Conservation (phyloP, 495 filamentous ascomycete genomes). For the Staphylotrichum longicolle region DNA sequence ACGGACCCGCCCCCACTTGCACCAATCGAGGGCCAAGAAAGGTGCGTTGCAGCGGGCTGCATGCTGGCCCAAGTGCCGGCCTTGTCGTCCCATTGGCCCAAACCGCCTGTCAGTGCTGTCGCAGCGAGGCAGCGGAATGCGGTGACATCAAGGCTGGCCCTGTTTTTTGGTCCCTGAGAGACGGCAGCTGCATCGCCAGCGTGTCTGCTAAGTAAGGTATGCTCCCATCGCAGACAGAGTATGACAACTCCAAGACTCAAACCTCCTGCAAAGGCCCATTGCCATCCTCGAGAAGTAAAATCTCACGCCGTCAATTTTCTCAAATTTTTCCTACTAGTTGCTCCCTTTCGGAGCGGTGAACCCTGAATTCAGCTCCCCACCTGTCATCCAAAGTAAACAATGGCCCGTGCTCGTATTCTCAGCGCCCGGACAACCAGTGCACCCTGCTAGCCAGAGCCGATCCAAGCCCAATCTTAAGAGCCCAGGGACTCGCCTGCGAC, state of each 20-base stretch:
- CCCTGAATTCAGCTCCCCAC: slow-evolving; percentile 13
- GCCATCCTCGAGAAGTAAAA: no score
- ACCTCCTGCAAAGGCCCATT: no score
- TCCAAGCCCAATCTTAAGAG: slow-evolving; percentile 16
- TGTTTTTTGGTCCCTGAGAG: neutral
- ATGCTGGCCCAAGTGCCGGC: slow-evolving; percentile 1
- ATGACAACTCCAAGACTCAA: no score
- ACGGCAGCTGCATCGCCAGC: neutral
- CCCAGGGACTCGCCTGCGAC: slow-evolving; percentile 7
- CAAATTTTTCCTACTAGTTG: no score
- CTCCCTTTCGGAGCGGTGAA: neutral
- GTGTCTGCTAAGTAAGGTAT: neutral
- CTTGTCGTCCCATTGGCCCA: slow-evolving; percentile 2
- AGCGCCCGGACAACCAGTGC: slow-evolving; percentile 33
- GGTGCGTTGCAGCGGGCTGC: neutral
- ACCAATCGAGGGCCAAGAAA: slow-evolving; percentile 9
- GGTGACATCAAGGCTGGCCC: neutral
- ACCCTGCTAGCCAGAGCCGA: neutral
- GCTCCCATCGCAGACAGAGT: neutral
- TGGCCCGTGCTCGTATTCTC: slow-evolving; percentile 33
- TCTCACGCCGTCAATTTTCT: no score
- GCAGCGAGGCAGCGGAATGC: neutral
- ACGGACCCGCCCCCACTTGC: slow-evolving; percentile 22
- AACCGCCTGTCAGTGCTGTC: neutral
- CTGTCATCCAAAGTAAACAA: slow-evolving; percentile 35